phyloP scores from a whole-genome alignment of 768 basidiomycete genomes.

The Mycena belliarum region DNA sequence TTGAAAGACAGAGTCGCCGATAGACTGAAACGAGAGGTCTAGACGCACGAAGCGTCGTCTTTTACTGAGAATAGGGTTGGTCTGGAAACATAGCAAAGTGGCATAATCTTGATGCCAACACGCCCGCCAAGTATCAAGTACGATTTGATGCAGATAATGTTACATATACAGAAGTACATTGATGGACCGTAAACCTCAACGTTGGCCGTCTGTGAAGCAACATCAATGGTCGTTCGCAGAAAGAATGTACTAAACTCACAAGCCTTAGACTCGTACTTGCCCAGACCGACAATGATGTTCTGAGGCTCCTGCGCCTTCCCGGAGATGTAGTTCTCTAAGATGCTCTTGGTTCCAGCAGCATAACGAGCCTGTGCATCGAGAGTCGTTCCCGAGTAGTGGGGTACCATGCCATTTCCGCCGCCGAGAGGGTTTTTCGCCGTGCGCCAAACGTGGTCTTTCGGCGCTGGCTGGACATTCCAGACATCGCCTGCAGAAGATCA shows the following conservation, averaged over 20 bases:
- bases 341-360: constrained; percentile 67
- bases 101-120: too few species aligned
- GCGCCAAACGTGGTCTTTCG: constrained; percentile 85
- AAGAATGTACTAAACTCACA: constrained; percentile 34
- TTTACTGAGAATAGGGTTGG: too few species aligned
- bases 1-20: constrained; percentile 56
- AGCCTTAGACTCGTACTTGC: constrained; percentile 52
- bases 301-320: constrained; percentile 68
- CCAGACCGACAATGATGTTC: constrained; percentile 79
- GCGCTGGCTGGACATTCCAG: constrained; percentile 88
- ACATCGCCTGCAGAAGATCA: constrained; percentile 53
- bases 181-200: constrained; percentile 27
- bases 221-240: too few species aligned
- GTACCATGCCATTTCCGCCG: constrained; percentile 88
- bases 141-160: background rate
- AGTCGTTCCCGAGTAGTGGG: constrained; percentile 87
- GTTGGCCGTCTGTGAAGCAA: constrained; percentile 47
- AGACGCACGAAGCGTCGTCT: too few species aligned
- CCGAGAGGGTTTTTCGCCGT: constrained; percentile 78
- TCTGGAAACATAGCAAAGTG: too few species aligned
- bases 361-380: constrained; percentile 90
- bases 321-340: constrained; percentile 69
- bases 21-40: constrained; percentile 30
- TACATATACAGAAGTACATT: constrained; percentile 17
- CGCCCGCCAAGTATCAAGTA: too few species aligned